Base-by-base conservation (phyloP, 495 filamentous ascomycete species). In the Penicillium malachiteum region DNA sequence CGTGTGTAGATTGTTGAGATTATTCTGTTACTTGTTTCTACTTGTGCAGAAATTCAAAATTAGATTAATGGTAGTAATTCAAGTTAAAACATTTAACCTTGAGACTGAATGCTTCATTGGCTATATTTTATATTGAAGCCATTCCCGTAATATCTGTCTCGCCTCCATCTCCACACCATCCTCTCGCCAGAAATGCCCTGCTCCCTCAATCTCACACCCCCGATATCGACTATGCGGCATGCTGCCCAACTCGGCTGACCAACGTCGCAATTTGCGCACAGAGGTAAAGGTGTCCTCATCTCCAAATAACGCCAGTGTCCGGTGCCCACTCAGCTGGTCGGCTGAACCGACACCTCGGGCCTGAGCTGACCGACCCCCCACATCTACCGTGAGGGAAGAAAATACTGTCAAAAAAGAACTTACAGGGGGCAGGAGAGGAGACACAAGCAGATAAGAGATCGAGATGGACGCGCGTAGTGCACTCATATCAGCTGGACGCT, bases 171-270 rank as follows among this genome's bases (percentile, higher is more conserved):
- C 73, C n/a, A 80, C 85, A 5, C 83, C 85, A 5, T 78, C 63
- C 60, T 93, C 88, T 18, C 75, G 66, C 90, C 91, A 96, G 62
- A 96, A 96, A 71, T 96, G 92, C 3, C 88, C 90, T 8, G 87
- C 92, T 5, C 81, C 82, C 16, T 71, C 67, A 42, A 96, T 78
- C 62, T 89, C 84, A 31, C 78, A 72, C 51, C 70, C 75, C 6
- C 68, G 66, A 52, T 87, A 87, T 33, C 56, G 57, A 61, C 74
- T 77, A 26, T 59, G 56, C 16, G 69, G 64, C 34, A 59, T 61
- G 7, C 56, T 59, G 5, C 66, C 55, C 55, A 95, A 71, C 53
- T 78, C 82, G 45, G 78, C 74, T 18, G 79, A 82, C 94, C 94
- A 97, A 32, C 75, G 69, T 18, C 80, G 77, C 59, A 93, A 73